Evolutionary conservation across 768 basidiomycete genomes (phyloP).

Genomic region (Naematelia aurantialba): DNA sequence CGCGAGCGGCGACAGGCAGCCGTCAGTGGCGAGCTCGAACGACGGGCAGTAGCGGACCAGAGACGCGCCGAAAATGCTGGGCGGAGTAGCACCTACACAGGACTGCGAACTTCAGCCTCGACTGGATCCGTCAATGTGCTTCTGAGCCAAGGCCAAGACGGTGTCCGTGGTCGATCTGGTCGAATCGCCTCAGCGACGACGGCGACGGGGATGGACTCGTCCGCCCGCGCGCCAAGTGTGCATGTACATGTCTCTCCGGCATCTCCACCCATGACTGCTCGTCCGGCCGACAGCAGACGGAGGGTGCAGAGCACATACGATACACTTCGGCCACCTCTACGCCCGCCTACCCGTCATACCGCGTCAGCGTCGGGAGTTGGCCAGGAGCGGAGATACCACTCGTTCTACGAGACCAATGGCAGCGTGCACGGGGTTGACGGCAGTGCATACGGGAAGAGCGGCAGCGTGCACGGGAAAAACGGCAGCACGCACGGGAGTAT

Average conservation of each 20-base stretch:
- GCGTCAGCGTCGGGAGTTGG: background rate
- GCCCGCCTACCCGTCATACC: background rate
- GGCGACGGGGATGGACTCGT: too few relatives aligned
- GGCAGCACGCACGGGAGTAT: conserved; percentile 21
- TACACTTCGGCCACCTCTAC: background rate
- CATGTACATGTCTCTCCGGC: conserved; percentile 11
- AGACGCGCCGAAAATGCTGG: conserved; percentile 9
- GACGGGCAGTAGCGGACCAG: conserved; percentile 20
- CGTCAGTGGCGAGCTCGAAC: conserved; percentile 23
- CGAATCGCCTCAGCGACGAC: too few relatives aligned
- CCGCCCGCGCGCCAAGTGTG: conserved; percentile 7
- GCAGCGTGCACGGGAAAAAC: too few relatives aligned
- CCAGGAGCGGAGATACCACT: conserved; percentile 14
- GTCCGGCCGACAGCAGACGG: background rate
- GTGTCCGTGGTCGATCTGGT: too few relatives aligned
- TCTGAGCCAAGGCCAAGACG: too few relatives aligned
- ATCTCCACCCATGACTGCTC: background rate
- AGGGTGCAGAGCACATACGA: conserved; percentile 4
- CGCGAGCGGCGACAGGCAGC: conserved; percentile 23
- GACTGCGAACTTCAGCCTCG: background rate
- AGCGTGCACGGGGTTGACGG: too few relatives aligned
- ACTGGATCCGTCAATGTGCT: background rate
- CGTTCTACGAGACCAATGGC: conserved; percentile 24
- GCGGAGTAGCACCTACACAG: conserved; percentile 9
- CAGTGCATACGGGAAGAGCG: conserved; percentile 19